Evolutionary conservation across 495 filamentous ascomycete species (phyloP).

Genomic region (Penicillium fimorum): DNA sequence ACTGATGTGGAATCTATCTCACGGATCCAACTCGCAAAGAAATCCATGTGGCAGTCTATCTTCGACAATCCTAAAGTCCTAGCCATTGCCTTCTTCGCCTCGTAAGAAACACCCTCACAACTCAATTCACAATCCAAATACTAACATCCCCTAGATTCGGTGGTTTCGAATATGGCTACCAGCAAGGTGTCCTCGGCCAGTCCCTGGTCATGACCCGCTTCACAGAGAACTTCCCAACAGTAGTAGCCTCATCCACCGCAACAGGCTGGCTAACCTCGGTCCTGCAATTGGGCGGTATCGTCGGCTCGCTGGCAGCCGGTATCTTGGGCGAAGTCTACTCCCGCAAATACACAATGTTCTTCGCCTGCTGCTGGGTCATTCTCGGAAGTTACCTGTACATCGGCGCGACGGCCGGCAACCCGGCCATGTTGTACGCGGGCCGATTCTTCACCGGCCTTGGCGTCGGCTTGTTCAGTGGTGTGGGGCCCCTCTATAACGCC

Average conservation of each 20-base stretch:
- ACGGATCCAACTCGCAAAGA: slow-evolving; percentile 23
- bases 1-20: slow-evolving; percentile 24
- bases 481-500: slow-evolving; percentile 68
- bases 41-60: slow-evolving; percentile 36
- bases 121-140: background rate
- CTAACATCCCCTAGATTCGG: slow-evolving; percentile 29
- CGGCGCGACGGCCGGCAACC: slow-evolving; percentile 55
- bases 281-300: slow-evolving; percentile 76
- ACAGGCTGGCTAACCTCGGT: slow-evolving; percentile 49
- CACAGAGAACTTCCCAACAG: slow-evolving; percentile 42
- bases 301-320: slow-evolving; percentile 62
- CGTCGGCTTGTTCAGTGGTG: slow-evolving; percentile 57
- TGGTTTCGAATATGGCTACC: slow-evolving; percentile 49
- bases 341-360: slow-evolving; percentile 68
- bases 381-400: slow-evolving; percentile 54
- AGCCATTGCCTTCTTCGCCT: slow-evolving; percentile 45
- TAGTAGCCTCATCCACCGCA: slow-evolving; percentile 38
- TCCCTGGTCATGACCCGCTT: slow-evolving; percentile 45
- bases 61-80: slow-evolving; percentile 40
- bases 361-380: slow-evolving; percentile 68
- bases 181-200: slow-evolving; percentile 46
- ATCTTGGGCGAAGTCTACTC: slow-evolving; percentile 60
- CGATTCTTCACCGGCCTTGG: slow-evolving; percentile 68
- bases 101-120: slow-evolving; percentile 23
- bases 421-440: slow-evolving; percentile 60